Evolutionary conservation across 2,329 filamentous ascomycete species (phyloP), one percentile per base, ranked within the genome.

Genomic region (Daldinia eschscholtzii): DNA sequence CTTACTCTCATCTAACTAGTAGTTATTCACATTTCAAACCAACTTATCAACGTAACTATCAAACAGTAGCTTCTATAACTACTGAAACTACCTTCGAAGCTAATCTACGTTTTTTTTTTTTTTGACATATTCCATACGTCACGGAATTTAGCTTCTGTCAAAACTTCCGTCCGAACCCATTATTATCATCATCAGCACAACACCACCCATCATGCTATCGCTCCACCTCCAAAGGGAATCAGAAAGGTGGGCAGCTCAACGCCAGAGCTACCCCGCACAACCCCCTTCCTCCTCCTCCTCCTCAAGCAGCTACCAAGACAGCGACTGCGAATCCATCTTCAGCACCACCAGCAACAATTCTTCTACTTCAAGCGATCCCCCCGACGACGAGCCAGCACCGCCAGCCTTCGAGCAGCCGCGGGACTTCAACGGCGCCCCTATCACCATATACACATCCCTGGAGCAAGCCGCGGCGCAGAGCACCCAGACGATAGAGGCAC

Each of bases 371-470:
- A 77, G 72, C 66, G 71, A 74, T 37, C 72, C 65, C 3, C 72
- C 73, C 15, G 73, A 74, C 23, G 65, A 66, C 42, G 66, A 72
- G 61, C 68, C 57, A 3, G 58, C 57, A 20, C 59, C 72, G 18
- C 59, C 61, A 20, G 39, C 64, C 26, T 73, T 72, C 70, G 70
- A 72, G 30, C 64, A 64, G 52, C 74, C 72, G 41, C 72, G 67
- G 35, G 73, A 75, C 63, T 57, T 61, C 46, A 68, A 73, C 67
- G 76, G 74, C 37, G 69, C 70, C 15, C 72, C 72, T 39, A 76
- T 79, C 65, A 69, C 74, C 42, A 73, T 77, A 41, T 79, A 78
- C 66, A 67, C 74, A 4, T 79, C 77, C 42, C 72, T 79, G 44
- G 76, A 78, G 48, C 75, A 77, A 44, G 77, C 77, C 3, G 76